phyloP scores from a whole-genome alignment of 371 early-diverging fungal species.

The Mucor mucedo region DNA sequence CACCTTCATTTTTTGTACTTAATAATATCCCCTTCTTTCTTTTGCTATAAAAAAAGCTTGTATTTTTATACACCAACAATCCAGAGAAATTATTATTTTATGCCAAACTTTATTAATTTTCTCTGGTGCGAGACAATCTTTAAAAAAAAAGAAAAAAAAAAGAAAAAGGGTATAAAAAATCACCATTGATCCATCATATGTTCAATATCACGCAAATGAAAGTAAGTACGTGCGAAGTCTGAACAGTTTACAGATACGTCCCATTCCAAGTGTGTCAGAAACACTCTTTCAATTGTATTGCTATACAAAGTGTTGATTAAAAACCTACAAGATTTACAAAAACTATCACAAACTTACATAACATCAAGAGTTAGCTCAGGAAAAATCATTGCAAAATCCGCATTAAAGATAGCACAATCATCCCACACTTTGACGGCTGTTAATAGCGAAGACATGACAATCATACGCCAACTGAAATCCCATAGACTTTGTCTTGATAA shows the following conservation, averaged over 20 bases:
- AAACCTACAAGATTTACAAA: too few relatives aligned
- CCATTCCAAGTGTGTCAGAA: slow-evolving; percentile 24
- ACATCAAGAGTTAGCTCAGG: slow-evolving; percentile 48
- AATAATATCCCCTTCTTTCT: too few relatives aligned
- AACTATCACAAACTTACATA: slow-evolving; percentile 26
- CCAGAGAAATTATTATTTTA: too few relatives aligned
- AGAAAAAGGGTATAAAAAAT: background rate
- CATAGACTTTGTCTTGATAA: slow-evolving; percentile 66
- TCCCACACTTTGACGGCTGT: slow-evolving; percentile 88
- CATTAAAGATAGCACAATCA: slow-evolving; percentile 87
- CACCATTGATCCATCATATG: slow-evolving; percentile 25
- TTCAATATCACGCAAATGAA: slow-evolving; percentile 20
- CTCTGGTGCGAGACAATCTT: background rate
- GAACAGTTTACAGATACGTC: slow-evolving; percentile 27
- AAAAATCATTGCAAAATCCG: slow-evolving; percentile 81
- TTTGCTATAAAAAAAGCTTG: too few relatives aligned
- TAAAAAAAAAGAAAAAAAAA: background rate
- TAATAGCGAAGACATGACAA: slow-evolving; percentile 70
- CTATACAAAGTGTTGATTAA: slow-evolving; percentile 2
- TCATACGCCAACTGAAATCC: slow-evolving; percentile 75
- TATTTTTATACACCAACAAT: too few relatives aligned
- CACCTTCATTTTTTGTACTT: too few relatives aligned
- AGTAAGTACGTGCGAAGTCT: slow-evolving; percentile 25
- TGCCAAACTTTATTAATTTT: background rate
- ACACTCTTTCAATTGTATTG: slow-evolving; percentile 25